A percentile compares a stretch with the other conserved stretches of the same genome.
Evolutionary conservation across 2,329 filamentous ascomycete genomes (phyloP).

Genomic region (Albophoma yamanashiensis): DNA sequence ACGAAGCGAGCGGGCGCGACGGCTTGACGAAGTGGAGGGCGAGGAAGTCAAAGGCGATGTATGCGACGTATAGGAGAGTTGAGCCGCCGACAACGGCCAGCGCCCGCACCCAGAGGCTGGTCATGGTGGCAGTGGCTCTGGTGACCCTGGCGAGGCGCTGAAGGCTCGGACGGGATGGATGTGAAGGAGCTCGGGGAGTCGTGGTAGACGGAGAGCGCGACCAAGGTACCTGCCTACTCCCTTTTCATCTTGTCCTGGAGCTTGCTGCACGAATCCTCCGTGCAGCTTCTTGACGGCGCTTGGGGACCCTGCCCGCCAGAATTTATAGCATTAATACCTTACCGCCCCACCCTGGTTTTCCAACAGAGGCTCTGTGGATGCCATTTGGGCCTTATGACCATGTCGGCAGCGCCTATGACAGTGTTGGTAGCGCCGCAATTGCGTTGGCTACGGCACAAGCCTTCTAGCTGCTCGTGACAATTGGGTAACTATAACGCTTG

Average conservation of each 20-base stretch:
- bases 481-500: no score
- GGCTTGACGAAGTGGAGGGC: constrained; percentile 10
- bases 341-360: no score
- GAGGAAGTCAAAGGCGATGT: constrained; percentile 4
- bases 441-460: no score
- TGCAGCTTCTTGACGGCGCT: no score
- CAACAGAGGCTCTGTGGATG: no score
- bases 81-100: constrained; percentile 9
- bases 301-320: no score
- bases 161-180: neutral
- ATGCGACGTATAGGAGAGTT: constrained; percentile 4
- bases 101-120: neutral
- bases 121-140: neutral
- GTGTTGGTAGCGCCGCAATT: no score
- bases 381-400: no score
- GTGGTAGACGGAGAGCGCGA: neutral
- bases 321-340: no score
- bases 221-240: neutral
- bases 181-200: neutral
- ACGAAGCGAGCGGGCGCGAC: constrained; percentile 9
- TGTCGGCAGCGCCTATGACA: no score
- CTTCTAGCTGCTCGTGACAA: no score
- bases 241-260: neutral
- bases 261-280: neutral
- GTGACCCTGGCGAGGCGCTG: neutral